Conservation (phyloP, 768 basidiomycete genomes). For the Hysterangium stoloniferum region DNA sequence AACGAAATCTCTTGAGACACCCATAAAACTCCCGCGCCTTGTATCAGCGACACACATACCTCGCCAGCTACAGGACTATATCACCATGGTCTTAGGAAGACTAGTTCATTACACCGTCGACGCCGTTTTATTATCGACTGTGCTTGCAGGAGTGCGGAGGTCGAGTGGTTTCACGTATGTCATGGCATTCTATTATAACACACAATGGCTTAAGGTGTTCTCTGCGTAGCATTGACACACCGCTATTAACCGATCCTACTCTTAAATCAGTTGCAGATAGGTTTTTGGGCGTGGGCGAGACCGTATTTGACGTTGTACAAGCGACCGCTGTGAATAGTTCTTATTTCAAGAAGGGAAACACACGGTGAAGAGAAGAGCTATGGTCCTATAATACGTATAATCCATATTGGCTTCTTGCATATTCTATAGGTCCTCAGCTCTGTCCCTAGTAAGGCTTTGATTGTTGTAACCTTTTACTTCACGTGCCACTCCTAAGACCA, state of each 20-base stretch:
- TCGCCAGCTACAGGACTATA: no score
- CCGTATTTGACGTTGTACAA: constrained; percentile 79
- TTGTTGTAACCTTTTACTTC: no score
- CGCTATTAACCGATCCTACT: constrained; percentile 68
- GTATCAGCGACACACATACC: not conserved
- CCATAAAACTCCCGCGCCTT: not conserved
- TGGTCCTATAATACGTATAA: no score
- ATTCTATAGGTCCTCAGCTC: no score
- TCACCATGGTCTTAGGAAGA: constrained; percentile 50
- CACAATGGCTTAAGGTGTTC: constrained; percentile 5
- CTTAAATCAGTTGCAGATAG: constrained; percentile 67
- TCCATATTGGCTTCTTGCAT: no score
- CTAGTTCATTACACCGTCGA: constrained; percentile 80
- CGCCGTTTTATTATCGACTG: constrained; percentile 77
- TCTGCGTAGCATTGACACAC: constrained; percentile 51
- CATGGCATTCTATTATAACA: not conserved
- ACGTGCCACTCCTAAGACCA: no score
- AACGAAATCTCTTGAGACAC: not conserved
- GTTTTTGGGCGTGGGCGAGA: constrained; percentile 83
- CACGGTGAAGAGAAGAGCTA: no score
- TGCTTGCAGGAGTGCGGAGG: constrained; percentile 84
- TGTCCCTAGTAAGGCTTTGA: no score
- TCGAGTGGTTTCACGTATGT: constrained; percentile 88
- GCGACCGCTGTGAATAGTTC: constrained; percentile 78
- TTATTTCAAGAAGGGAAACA: constrained; percentile 40